These are phyloP conservation scores for Fraxinus latifolia DNA, from an alignment of 305 asterid genomes.

Conservation along the genomic window DNA sequence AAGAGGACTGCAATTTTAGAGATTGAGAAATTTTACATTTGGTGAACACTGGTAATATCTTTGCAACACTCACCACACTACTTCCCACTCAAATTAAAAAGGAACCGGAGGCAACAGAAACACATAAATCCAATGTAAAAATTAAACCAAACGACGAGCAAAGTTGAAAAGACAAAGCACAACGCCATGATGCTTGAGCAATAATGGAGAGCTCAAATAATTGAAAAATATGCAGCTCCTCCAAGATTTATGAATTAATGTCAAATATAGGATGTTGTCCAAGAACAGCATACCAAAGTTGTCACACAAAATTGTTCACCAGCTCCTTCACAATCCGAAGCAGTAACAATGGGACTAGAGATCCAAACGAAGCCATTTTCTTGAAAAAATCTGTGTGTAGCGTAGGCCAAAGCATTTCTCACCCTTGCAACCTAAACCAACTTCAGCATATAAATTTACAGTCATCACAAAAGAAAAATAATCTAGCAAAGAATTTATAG, in stretches of 20 bases:
- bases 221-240: constrained; percentile 15
- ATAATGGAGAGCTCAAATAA: not conserved
- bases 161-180: not conserved
- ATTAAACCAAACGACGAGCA: constrained; percentile 4
- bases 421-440: constrained; percentile 84
- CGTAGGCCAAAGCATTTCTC: constrained; percentile 86
- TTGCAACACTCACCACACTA: not conserved
- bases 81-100: not conserved
- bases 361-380: constrained; percentile 97
- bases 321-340: constrained; percentile 99
- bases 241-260: constrained; percentile 21
- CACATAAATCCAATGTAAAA: constrained; percentile 12
- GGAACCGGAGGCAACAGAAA: not conserved
- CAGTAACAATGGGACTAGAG: constrained; percentile 94
- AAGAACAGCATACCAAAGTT: constrained; percentile 69
- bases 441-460: constrained; percentile 13
- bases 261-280: constrained; percentile 7
- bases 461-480: constrained; percentile 1
- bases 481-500: constrained; percentile 2
- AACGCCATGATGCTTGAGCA: not conserved
- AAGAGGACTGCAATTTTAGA: not conserved
- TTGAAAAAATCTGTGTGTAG: constrained; percentile 93
- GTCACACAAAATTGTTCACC: constrained; percentile 99
- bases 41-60: not conserved
- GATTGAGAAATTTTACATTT: not conserved